Percentiles rank a stretch among this genome's conserved stretches.
Conservation (phyloP, 73 alveolate species). For the Paramecium pentaurelia region DNA sequence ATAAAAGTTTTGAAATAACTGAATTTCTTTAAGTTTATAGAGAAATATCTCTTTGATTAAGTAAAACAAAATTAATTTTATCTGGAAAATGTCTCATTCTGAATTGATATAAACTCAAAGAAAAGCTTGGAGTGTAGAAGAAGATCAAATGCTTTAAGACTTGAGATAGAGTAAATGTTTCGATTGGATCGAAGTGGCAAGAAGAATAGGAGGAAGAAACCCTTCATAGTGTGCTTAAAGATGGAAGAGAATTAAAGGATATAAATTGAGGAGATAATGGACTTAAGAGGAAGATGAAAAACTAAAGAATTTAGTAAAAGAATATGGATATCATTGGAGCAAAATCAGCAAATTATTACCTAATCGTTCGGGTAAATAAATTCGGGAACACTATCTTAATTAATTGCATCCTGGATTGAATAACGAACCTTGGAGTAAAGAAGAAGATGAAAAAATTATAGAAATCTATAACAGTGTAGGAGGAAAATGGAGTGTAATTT, state of each 20-base stretch:
- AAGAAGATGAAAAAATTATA: slow-evolving; percentile 1
- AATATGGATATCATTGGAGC: slow-evolving; percentile 27
- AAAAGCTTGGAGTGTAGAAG: slow-evolving; percentile 50
- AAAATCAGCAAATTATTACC: background rate
- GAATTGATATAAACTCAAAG: background rate
- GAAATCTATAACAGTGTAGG: slow-evolving; percentile 69
- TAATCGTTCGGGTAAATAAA: background rate
- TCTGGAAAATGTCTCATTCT: background rate
- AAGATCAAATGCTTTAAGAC: slow-evolving; percentile 48
- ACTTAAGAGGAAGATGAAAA: slow-evolving; percentile 53
- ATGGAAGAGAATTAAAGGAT: slow-evolving; percentile 61
- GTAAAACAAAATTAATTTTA: background rate
- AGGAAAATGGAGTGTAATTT: slow-evolving; percentile 91
- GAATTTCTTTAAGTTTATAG: background rate
- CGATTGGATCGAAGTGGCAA: slow-evolving; percentile 59
- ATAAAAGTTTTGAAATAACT: background rate
- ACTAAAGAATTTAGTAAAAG: background rate
- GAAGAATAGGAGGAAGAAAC: slow-evolving; percentile 52
- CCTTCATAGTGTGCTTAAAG: slow-evolving; percentile 58
- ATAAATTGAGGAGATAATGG: slow-evolving; percentile 54
- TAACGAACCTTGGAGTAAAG: background rate
- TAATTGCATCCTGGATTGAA: background rate
- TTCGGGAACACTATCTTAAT: background rate
- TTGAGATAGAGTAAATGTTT: background rate
- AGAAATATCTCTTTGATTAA: background rate